phyloP scores from a whole-genome alignment of 306 rosid genomes.

The Prunus mongolica region DNA sequence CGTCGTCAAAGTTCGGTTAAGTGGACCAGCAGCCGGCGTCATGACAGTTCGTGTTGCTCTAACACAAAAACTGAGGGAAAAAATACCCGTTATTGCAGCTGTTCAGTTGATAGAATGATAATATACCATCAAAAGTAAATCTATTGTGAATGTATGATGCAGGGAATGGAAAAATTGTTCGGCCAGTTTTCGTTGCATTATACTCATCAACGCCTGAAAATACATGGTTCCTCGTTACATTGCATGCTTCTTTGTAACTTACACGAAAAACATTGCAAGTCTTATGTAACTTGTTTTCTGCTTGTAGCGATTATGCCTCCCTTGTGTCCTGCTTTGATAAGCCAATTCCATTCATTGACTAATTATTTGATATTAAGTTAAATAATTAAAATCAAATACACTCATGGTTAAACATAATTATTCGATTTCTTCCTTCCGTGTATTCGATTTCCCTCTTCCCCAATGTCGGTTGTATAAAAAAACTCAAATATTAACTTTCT shows the following conservation, averaged over 20 bases:
- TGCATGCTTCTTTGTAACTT: neutral
- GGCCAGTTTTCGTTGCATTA: neutral
- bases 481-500: too few species aligned
- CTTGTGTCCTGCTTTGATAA: too few species aligned
- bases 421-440: too few species aligned
- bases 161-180: neutral
- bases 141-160: neutral
- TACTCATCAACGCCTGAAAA: neutral
- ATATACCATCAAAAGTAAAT: conserved; percentile 15
- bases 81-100: conserved; percentile 84
- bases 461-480: too few species aligned
- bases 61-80: conserved; percentile 88
- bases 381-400: too few species aligned
- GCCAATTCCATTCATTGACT: too few species aligned
- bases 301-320: too few species aligned
- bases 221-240: neutral
- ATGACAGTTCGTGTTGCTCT: conserved; percentile 93
- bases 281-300: neutral
- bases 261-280: too few species aligned
- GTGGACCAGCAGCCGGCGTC: conserved; percentile 91
- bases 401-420: too few species aligned
- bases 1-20: conserved; percentile 68
- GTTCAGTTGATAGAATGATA: conserved; percentile 76
- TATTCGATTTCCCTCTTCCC: too few species aligned
- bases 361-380: too few species aligned